phyloP scores from a whole-genome alignment of 805 yeast species.

The Kazachstania viticola region DNA sequence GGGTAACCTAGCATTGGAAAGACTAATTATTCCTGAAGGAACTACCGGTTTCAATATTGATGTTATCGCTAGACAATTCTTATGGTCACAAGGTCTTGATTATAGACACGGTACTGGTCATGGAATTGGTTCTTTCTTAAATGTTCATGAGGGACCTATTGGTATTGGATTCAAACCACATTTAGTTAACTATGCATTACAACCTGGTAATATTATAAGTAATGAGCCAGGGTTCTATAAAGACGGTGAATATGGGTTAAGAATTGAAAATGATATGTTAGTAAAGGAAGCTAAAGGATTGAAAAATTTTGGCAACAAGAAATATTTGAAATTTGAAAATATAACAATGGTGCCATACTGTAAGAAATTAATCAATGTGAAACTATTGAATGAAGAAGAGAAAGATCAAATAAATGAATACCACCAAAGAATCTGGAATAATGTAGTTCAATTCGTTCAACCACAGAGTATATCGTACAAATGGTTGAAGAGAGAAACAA shows the following conservation, averaged over 20 bases:
- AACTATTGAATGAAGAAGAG: constrained; percentile 49
- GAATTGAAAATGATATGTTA: constrained; percentile 77
- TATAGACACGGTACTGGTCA: constrained; percentile 96
- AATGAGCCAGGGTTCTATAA: constrained; percentile 94
- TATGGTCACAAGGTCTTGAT: constrained; percentile 76
- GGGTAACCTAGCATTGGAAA: constrained; percentile 83
- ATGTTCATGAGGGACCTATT: constrained; percentile 92
- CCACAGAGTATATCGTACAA: constrained; percentile 47
- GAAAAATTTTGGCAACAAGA: constrained; percentile 44
- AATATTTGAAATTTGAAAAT: constrained; percentile 66
- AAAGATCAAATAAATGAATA: constrained; percentile 56
- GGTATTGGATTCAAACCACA: constrained; percentile 53
- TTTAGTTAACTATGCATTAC: constrained; percentile 39
- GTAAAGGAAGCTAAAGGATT: constrained; percentile 32
- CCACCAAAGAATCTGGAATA: constrained; percentile 46
- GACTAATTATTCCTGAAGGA: constrained; percentile 65
- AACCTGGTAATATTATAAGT: constrained; percentile 64
- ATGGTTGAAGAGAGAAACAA: constrained; percentile 63
- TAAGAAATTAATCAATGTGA: constrained; percentile 52
- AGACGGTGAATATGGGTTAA: constrained; percentile 80
- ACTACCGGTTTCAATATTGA: constrained; percentile 72
- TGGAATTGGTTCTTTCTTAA: constrained; percentile 86
- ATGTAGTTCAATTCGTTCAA: constrained; percentile 38
- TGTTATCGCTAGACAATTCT: constrained; percentile 65
- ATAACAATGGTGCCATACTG: constrained; percentile 82